Evolutionary conservation across 192 early-diverging fungal species (phyloP).

Genomic region (Ramicandelaber brevisporus): DNA sequence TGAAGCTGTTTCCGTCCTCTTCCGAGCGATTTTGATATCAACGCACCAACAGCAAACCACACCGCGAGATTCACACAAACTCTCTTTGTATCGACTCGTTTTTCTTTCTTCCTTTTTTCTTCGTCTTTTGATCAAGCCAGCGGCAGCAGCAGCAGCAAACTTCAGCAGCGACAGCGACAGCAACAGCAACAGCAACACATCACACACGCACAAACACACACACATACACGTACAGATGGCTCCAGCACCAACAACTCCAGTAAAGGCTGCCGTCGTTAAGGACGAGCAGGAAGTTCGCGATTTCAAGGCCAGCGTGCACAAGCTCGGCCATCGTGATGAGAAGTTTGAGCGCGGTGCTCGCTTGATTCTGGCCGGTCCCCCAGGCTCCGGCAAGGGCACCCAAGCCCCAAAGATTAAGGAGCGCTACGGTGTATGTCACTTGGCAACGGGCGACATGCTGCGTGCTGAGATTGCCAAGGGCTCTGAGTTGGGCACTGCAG

Average conservation of each 20-base stretch:
- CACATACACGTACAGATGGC: conserved; percentile 19
- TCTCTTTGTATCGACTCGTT: conserved; percentile 1
- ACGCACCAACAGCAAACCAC: not conserved
- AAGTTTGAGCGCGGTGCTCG: no score
- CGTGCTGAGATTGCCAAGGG: conserved; percentile 82
- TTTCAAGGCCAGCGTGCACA: not conserved
- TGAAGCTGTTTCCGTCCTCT: not conserved
- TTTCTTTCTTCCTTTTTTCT: not conserved
- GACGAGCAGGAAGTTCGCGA: not conserved
- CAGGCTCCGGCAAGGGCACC: conserved; percentile 80
- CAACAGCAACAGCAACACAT: not conserved
- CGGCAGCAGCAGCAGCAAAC: not conserved
- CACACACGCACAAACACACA: conserved; percentile 9
- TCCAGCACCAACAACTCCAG: conserved; percentile 3
- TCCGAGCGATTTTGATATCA: not conserved
- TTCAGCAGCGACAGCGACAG: conserved; percentile 6
- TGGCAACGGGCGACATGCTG: conserved; percentile 98
- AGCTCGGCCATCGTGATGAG: not conserved
- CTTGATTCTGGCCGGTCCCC: conserved; percentile 80
- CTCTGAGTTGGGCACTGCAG: conserved; percentile 75
- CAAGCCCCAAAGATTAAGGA: conserved; percentile 94
- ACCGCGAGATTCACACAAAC: not conserved
- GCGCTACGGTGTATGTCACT: conserved; percentile 85
- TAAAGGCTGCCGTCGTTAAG: not conserved
- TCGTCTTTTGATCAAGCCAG: not conserved